Base-by-base conservation (phyloP, 2,329 filamentous ascomycete genomes). In the Penicillium sp. region DNA sequence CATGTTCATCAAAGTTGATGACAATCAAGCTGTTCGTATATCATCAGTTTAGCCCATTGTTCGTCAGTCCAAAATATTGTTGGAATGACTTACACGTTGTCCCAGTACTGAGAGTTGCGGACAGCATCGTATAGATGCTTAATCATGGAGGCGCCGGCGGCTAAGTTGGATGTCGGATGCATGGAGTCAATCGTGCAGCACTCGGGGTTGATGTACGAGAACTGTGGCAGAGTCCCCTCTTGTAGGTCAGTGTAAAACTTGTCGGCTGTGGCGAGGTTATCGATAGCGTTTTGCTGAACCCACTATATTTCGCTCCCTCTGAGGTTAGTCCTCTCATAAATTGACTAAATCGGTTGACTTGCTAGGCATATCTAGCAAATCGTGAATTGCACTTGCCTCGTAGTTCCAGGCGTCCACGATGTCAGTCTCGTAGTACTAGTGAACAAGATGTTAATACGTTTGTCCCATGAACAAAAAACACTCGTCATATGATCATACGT, bases 181-280 rank as follows among this genome's bases (percentile, higher is more conserved):
- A 75, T 74, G 2, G 71, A 74, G 48, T 68, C 59, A 47, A 74
- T 61, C 18, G 60, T 64, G 59, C 67, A 70, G 59, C 68, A 69
- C 52, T 77, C 76, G 0, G 75, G 75, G 26, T 76, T 77, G 54
- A 77, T 73, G 60, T 76, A 77, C 20, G 81, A 79, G 71, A 84
- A 88, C 71, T 90, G 87, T 1, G 89, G 89, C n/a, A 91, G 80
- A 18, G 75, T 81, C 62, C 85, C 75, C 58, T 72, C 74, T 57
- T 81, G 75, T 7, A 91, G 78, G 66, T 93, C 90, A 52, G 79
- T 74, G 64, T 86, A 80, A 76, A 93, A 92, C 18, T 69, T 55
- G 46, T 62, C 60, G 8, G 65, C 66, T 50, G 68, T 62, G 11
- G 66, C 67, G 3, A 74, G 63, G 12, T 62, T 62, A 53, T 69